Base-by-base conservation (phyloP, 2,329 filamentous ascomycete species). In the Xylariaceae sp. region DNA sequence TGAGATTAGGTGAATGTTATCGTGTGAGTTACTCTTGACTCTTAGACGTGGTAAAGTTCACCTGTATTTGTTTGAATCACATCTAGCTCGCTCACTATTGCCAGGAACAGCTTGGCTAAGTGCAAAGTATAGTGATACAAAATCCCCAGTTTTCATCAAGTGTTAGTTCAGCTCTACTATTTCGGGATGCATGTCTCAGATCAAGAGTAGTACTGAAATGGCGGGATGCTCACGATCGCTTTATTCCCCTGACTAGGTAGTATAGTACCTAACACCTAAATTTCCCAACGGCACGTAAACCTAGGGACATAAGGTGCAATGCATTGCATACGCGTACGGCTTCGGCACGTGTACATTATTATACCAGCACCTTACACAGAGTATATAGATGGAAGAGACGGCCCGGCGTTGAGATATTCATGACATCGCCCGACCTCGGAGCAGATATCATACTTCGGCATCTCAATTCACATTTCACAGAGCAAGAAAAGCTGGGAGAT, bases 341-440 rank as follows among this genome's bases (percentile, higher is more conserved):
- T 46, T 46, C 43, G 47, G 58, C 46, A 60, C 53, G 51, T 60
- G 56, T 51, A 57, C 40, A 33, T 28, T 28, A 37, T 39, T 33
- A 37, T 19, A 36, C 24, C n/a, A 40, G 19, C 11, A 33, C 4
- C 23, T 34, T 36, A n/a, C 29, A 37, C 19, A 26, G 17, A 24
- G 14, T 23, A 34, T 48, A 48, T 28, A 45, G 44, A 29, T 26
- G 45, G 41, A 50, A 57, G 12, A 61, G 41, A 34, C 57, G 53
- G 57, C 46, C 47, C 48, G 36, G 14, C n/a, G 11, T 29, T 37
- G 28, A 41, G 14, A 50, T 41, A 12, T 5, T 4, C n/a, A 45
- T 52, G 51, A 52, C 48, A 53, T 56, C 56, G 34, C 34, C 51
- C 23, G n/a, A 46, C 37, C 16, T 44, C 21, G 33, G 14, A 5